These are phyloP conservation scores for Mycena latifolia DNA, from an alignment of 768 basidiomycete genomes.

Conservation along the genomic window DNA sequence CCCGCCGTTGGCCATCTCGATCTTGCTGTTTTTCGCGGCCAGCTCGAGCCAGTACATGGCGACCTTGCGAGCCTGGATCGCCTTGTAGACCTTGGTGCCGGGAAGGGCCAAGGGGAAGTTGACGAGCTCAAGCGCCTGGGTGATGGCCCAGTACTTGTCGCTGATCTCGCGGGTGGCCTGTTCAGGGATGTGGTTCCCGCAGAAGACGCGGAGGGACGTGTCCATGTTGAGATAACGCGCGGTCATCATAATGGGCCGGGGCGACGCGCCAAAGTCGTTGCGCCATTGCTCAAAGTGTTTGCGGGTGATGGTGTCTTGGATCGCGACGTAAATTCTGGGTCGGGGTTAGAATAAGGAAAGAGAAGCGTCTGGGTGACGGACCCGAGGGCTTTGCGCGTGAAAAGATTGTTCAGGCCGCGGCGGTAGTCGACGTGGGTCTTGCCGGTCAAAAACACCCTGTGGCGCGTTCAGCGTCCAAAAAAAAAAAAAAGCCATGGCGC, in stretches of 20 bases:
- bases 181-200: constrained; percentile 90
- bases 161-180: constrained; percentile 84
- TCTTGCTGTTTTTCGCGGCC: constrained; percentile 85
- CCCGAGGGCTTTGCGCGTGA: constrained; percentile 95
- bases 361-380: constrained; percentile 48
- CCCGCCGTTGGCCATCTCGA: constrained; percentile 81
- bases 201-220: constrained; percentile 95
- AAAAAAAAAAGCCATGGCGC: background rate
- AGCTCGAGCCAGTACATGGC: constrained; percentile 85
- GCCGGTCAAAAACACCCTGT: constrained; percentile 97
- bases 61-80: constrained; percentile 89
- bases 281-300: constrained; percentile 82
- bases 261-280: constrained; percentile 55
- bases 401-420: constrained; percentile 88
- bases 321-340: constrained; percentile 80
- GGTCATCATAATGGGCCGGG: constrained; percentile 86
- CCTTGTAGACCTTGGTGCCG: constrained; percentile 96
- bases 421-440: constrained; percentile 96
- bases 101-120: constrained; percentile 97
- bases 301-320: constrained; percentile 88
- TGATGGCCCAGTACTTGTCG: constrained; percentile 97
- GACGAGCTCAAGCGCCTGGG: constrained; percentile 95
- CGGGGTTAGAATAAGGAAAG: constrained; percentile 8
- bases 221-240: constrained; percentile 97
- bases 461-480: constrained; percentile 9